Base-by-base conservation (phyloP, 2,329 filamentous ascomycete genomes). In the Waltergamsia citrina region DNA sequence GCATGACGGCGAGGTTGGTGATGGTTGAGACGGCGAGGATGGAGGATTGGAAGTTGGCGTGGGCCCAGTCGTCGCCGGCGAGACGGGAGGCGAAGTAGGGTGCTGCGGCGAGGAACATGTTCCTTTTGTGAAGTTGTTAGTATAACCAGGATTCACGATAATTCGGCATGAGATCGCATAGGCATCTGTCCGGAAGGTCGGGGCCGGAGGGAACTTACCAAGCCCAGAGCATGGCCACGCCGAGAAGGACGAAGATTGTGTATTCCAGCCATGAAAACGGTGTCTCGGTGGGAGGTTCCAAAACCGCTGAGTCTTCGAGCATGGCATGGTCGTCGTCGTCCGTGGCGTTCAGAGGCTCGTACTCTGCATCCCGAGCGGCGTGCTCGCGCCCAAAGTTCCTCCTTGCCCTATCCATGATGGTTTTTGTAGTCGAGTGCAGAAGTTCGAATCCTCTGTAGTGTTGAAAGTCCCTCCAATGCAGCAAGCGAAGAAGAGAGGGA, bases 101-200 rank as follows among this genome's bases (percentile, higher is more conserved):
- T 2, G 86, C 85, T 7, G 90, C 87, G 29, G 92, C 90, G 46
- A 96, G 75, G 57, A 96, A 95, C 90, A 95, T 95, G 65, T 96
- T 96, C 86, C 86, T 90, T 44, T 12, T 35, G 28, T 36, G 31
- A 26, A 29, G 15, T 10, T 14, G 19, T 42, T 29, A 42, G 36
- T 31, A 33, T 35, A 29, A 14, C 17, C 11, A 23, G 20, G 33
- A 34, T 33, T 18, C 20, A 18, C 19, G 12, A 36, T 22, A 12
- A 11, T 19, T n/a, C n/a, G n/a, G n/a, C n/a, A n/a, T n/a, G n/a
- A n/a, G n/a, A n/a, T n/a, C n/a, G n/a, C n/a, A n/a, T 9, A 8
- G 18, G 7, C 6, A 22, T 16, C 8, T 7, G 31, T 12, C 5
- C 7, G 15, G 34, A 33, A 35, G 29, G 23, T 31, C 20, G 29